Percentiles rank a stretch among this genome's conserved stretches.
phyloP scores from a whole-genome alignment of 768 basidiomycete species.

The Aureoboletus auriporus region DNA sequence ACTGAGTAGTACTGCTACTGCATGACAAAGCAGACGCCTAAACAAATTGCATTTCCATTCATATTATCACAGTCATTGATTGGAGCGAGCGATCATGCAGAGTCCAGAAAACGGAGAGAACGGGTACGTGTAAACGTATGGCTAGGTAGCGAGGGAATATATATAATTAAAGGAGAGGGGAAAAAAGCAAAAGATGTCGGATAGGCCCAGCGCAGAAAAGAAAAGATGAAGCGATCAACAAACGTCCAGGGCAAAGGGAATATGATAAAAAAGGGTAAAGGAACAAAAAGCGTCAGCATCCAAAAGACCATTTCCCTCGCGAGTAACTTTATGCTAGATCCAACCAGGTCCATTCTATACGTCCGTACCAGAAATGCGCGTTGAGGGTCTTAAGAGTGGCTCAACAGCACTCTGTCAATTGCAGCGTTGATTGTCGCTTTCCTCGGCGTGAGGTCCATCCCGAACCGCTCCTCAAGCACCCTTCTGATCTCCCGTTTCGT shows the following conservation, averaged over 20 bases:
- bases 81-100: too few species aligned
- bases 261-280: background rate
- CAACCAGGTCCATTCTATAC: slow-evolving; percentile 15
- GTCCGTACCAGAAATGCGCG: slow-evolving; percentile 4
- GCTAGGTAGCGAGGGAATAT: background rate
- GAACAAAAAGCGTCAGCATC: slow-evolving; percentile 11
- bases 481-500: slow-evolving; percentile 91
- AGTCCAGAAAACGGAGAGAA: too few species aligned
- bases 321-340: slow-evolving; percentile 19
- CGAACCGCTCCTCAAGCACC: slow-evolving; percentile 78
- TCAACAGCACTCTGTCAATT: slow-evolving; percentile 68
- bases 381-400: slow-evolving; percentile 30
- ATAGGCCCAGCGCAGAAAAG: background rate
- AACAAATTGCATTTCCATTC: too few species aligned
- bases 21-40: too few species aligned
- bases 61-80: too few species aligned
- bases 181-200: background rate
- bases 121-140: too few species aligned
- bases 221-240: slow-evolving; percentile 3
- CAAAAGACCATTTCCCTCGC: slow-evolving; percentile 8
- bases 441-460: slow-evolving; percentile 67
- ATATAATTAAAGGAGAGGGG: background rate
- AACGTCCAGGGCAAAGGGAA: slow-evolving; percentile 10
- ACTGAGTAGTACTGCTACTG: too few species aligned
- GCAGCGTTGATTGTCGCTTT: slow-evolving; percentile 74